Evolutionary conservation across 164 flowering plant genomes (phyloP).

Genomic region (Vitis rotundifolia): DNA sequence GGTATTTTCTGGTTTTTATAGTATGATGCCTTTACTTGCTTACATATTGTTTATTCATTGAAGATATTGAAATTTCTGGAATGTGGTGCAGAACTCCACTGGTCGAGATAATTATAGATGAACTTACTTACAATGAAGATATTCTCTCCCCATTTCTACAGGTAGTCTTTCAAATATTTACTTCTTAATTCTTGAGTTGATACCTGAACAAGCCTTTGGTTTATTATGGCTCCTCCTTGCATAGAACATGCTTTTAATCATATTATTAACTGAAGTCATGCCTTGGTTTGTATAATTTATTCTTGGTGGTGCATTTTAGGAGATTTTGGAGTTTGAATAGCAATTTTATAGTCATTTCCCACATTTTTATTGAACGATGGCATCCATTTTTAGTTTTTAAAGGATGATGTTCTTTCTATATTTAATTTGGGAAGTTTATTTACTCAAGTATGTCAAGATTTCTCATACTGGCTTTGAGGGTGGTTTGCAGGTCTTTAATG

Average conservation of each 20-base stretch:
- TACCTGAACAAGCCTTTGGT: too few relatives aligned
- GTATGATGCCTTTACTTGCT: background rate
- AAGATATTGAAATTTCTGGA: background rate
- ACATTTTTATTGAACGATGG: background rate
- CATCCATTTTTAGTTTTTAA: background rate
- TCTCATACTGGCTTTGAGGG: background rate
- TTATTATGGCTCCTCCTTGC: too few relatives aligned
- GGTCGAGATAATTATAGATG: slow-evolving; percentile 75
- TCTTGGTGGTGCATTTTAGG: too few relatives aligned
- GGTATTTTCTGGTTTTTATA: slow-evolving; percentile 43
- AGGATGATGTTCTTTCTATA: background rate
- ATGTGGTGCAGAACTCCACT: slow-evolving; percentile 61
- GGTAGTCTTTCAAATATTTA: slow-evolving; percentile 37
- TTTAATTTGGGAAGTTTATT: background rate
- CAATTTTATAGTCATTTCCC: too few relatives aligned
- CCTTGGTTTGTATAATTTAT: too few relatives aligned
- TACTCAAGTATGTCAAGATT: background rate
- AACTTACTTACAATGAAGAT: slow-evolving; percentile 61
- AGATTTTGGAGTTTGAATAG: too few relatives aligned
- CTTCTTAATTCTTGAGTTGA: background rate
- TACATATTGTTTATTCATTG: background rate
- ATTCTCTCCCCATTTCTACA: slow-evolving; percentile 59
- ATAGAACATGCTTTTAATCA: too few relatives aligned
- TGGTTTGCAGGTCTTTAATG: slow-evolving; percentile 64
- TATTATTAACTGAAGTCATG: too few relatives aligned